These are phyloP conservation scores for Albophoma yamanashiensis DNA, from an alignment of 2,329 filamentous ascomycete species.

Conservation along the genomic window DNA sequence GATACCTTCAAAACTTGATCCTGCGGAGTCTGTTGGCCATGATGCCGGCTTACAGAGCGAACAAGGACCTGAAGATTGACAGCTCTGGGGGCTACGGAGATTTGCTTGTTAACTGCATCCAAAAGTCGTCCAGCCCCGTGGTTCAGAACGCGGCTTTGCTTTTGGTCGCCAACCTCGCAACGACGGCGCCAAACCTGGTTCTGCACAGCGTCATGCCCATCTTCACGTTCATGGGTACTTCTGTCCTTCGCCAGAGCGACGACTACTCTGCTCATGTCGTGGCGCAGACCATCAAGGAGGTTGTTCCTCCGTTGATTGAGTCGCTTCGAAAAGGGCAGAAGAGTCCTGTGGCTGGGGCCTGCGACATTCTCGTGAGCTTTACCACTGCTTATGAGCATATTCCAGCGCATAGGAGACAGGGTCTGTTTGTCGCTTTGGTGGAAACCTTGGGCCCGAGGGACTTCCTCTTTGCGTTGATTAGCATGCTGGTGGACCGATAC, in stretches of 20 bases:
- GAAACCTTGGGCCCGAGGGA: slow-evolving; percentile 78
- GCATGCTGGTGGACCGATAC: slow-evolving; percentile 86
- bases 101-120: slow-evolving; percentile 85
- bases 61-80: slow-evolving; percentile 56
- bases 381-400: slow-evolving; percentile 95
- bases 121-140: slow-evolving; percentile 81
- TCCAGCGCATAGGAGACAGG: slow-evolving; percentile 71
- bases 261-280: slow-evolving; percentile 96
- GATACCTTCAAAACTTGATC: slow-evolving; percentile 80
- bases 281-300: slow-evolving; percentile 86
- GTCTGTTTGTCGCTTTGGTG: slow-evolving; percentile 75
- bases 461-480: slow-evolving; percentile 77
- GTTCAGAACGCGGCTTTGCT: slow-evolving; percentile 89
- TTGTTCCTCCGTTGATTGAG: slow-evolving; percentile 82
- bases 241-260: slow-evolving; percentile 82
- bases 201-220: slow-evolving; percentile 98
- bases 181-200: slow-evolving; percentile 80
- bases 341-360: slow-evolving; percentile 67
- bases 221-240: slow-evolving; percentile 95
- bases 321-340: slow-evolving; percentile 76
- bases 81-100: slow-evolving; percentile 76
- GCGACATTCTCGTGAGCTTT: slow-evolving; percentile 89
- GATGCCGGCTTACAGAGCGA: slow-evolving; percentile 61
- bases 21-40: slow-evolving; percentile 75
- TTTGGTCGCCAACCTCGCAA: slow-evolving; percentile 76